A percentile compares a stretch with the other conserved stretches of the same genome.
Conservation (phyloP, 495 filamentous ascomycete species). For the Filosporella fistucella region DNA sequence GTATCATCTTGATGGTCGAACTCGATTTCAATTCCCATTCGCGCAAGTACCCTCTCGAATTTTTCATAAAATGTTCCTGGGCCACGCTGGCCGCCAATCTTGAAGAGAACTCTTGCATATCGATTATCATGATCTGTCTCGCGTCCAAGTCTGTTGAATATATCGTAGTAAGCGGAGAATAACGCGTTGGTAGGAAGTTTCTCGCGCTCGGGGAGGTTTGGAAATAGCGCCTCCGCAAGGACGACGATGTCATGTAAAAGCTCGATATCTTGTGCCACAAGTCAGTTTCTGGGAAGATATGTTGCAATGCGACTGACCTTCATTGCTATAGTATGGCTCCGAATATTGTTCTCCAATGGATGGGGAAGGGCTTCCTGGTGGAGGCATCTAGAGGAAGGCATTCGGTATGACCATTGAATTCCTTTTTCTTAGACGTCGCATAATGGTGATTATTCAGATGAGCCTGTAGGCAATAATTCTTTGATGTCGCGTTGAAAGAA, state of each 20-base stretch:
- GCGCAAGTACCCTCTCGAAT: slow-evolving; percentile 59
- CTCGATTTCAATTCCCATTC: slow-evolving; percentile 65
- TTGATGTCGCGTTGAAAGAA: not conserved
- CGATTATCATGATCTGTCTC: slow-evolving; percentile 67
- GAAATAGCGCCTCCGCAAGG: slow-evolving; percentile 57
- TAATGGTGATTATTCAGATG: not conserved
- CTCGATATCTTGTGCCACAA: slow-evolving; percentile 57
- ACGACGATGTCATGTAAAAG: slow-evolving; percentile 73
- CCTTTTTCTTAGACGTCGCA: slow-evolving; percentile 1
- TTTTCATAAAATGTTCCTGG: slow-evolving; percentile 53
- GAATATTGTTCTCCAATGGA: slow-evolving; percentile 18
- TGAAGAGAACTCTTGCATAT: slow-evolving; percentile 75
- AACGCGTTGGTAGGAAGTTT: slow-evolving; percentile 70
- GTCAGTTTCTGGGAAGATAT: not conserved
- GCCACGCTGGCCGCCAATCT: slow-evolving; percentile 59
- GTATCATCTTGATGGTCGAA: slow-evolving; percentile 38
- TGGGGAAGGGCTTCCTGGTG: slow-evolving; percentile 18
- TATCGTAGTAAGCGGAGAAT: slow-evolving; percentile 72
- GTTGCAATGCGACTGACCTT: slow-evolving; percentile 45
- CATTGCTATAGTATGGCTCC: slow-evolving; percentile 48
- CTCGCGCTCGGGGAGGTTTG: slow-evolving; percentile 51
- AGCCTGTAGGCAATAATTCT: not conserved
- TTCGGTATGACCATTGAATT: slow-evolving; percentile 9
- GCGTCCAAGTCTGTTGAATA: slow-evolving; percentile 61
- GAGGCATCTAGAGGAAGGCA: slow-evolving; percentile 26